These are phyloP conservation scores for Pyrenula aspistea DNA, from an alignment of 495 filamentous ascomycete species.

Conservation along the genomic window DNA sequence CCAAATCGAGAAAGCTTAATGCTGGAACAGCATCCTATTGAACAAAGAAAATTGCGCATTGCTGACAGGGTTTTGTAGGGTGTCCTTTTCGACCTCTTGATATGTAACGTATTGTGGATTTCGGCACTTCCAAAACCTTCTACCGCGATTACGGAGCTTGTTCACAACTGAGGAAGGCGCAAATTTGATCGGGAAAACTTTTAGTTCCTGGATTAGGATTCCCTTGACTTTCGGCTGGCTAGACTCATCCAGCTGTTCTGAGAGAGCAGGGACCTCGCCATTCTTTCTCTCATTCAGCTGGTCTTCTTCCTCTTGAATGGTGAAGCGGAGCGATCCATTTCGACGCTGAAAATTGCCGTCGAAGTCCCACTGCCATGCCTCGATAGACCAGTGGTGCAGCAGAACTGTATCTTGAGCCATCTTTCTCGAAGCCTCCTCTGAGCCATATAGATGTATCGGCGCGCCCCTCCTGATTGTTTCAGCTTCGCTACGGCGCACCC, in stretches of 20 bases:
- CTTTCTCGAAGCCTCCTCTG: background rate
- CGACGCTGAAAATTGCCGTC: background rate
- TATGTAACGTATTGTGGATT: conserved; percentile 9
- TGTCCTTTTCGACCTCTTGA: conserved; percentile 4
- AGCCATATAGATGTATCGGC: background rate
- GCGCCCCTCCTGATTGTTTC: background rate
- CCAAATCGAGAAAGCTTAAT: no score
- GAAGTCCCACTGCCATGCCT: background rate
- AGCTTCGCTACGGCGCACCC: background rate
- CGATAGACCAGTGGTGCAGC: background rate
- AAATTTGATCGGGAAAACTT: conserved; percentile 8
- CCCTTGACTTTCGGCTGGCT: background rate
- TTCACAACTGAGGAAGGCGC: conserved; percentile 3
- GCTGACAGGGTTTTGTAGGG: conserved; percentile 5
- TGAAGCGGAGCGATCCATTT: background rate
- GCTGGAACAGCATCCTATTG: no score
- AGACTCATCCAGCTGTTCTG: background rate
- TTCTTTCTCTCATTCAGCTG: background rate
- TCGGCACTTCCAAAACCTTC: conserved; percentile 11
- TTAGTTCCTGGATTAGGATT: conserved; percentile 2
- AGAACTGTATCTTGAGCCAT: background rate
- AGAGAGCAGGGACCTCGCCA: background rate
- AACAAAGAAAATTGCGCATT: background rate
- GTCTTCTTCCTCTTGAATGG: background rate
- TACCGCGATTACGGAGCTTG: conserved; percentile 7